These are phyloP conservation scores for Cryptomeria japonica DNA, from an alignment of 75 land plant genomes.

Conservation along the genomic window DNA sequence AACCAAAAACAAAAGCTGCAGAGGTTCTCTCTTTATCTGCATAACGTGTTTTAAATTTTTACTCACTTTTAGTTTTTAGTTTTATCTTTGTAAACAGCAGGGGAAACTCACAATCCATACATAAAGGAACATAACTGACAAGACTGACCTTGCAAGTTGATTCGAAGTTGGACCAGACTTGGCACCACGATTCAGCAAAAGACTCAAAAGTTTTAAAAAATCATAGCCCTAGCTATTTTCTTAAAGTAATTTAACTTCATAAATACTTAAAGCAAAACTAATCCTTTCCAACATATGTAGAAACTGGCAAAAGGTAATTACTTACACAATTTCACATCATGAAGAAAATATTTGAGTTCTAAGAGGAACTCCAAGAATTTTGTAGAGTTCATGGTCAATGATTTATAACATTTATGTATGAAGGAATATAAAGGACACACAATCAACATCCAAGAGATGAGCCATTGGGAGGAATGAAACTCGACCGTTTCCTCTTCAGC, in stretches of 20 bases:
- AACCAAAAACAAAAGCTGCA: constrained; percentile 24
- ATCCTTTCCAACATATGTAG: neutral
- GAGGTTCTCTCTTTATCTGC: constrained; percentile 21
- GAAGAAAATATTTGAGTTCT: too few relatives aligned
- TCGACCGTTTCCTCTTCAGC: too few relatives aligned
- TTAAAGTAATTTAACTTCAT: neutral
- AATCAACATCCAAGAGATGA: too few relatives aligned
- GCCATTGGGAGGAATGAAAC: too few relatives aligned
- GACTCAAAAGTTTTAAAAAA: neutral
- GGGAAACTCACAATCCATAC: neutral
- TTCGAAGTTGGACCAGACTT: neutral
- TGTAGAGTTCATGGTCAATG: too few relatives aligned
- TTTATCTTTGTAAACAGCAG: neutral
- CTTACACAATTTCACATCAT: neutral
- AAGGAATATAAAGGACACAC: too few relatives aligned
- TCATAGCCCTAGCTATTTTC: neutral
- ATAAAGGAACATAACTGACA: neutral
- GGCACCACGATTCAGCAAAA: neutral
- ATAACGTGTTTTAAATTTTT: too few relatives aligned
- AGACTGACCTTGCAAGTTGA: neutral
- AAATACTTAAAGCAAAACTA: neutral
- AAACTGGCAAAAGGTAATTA: neutral
- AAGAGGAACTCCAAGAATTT: too few relatives aligned
- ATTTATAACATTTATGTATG: too few relatives aligned
- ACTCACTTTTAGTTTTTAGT: too few relatives aligned